A percentile compares a stretch with the other conserved stretches of the same genome.
These are phyloP conservation scores for Penicillium canescens DNA, from an alignment of 495 filamentous ascomycete genomes.

Conservation along the genomic window DNA sequence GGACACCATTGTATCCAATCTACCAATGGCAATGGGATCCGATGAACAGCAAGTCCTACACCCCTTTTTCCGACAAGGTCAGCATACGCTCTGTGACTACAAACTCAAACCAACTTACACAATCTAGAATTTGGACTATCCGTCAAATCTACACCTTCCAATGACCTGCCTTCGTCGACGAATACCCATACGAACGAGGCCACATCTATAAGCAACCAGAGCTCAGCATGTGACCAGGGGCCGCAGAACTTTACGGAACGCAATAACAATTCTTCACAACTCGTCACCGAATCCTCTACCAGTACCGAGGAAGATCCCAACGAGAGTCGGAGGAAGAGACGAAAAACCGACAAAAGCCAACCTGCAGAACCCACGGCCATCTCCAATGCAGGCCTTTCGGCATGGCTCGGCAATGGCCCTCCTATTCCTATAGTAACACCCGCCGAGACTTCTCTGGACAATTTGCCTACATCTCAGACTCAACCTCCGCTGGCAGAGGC, in stretches of 20 bases:
- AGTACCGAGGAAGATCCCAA: slow-evolving; percentile 42
- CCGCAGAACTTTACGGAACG: background rate
- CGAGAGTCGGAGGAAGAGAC: slow-evolving; percentile 46
- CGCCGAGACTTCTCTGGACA: background rate
- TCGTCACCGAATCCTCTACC: background rate
- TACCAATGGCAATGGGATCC: slow-evolving; percentile 42
- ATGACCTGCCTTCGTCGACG: slow-evolving; percentile 1
- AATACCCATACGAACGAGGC: background rate
- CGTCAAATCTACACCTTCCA: slow-evolving; percentile 7
- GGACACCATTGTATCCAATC: slow-evolving; percentile 24
- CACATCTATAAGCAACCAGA: background rate
- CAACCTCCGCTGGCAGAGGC: slow-evolving; percentile 1
- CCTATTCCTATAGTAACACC: background rate
- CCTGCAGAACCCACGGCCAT: slow-evolving; percentile 4
- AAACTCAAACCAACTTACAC: slow-evolving; percentile 13
- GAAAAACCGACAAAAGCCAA: slow-evolving; percentile 45
- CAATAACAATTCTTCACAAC: background rate
- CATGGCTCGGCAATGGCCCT: slow-evolving; percentile 20
- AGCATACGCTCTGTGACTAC: slow-evolving; percentile 1
- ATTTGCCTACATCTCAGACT: background rate
- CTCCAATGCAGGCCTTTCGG: slow-evolving; percentile 13
- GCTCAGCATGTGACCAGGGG: background rate
- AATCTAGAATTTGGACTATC: slow-evolving; percentile 22
- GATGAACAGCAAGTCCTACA: slow-evolving; percentile 41
- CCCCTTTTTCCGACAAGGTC: slow-evolving; percentile 46